A percentile compares a stretch with the other conserved stretches of the same genome.
These are phyloP conservation scores for Syzygium grande DNA, from an alignment of 345 rosid species.

Conservation along the genomic window DNA sequence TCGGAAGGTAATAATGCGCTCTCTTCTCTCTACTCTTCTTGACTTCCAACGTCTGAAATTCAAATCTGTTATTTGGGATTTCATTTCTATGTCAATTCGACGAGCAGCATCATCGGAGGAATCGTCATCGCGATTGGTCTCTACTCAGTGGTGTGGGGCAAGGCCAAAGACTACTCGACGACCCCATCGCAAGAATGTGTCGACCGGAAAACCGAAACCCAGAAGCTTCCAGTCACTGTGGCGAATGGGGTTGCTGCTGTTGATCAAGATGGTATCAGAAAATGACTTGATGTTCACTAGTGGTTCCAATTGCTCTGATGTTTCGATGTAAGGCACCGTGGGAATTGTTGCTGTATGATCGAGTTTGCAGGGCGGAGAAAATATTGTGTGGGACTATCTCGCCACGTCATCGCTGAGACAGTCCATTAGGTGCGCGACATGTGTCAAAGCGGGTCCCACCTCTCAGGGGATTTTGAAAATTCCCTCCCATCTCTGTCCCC, in stretches of 20 bases:
- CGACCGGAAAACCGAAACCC: slow-evolving; percentile 7
- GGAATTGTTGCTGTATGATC: neutral
- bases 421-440: too few species aligned
- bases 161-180: slow-evolving; percentile 39
- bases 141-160: slow-evolving; percentile 61
- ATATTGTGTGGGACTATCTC: too few species aligned
- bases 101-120: slow-evolving; percentile 57
- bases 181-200: neutral
- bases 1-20: slow-evolving; percentile 36
- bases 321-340: neutral
- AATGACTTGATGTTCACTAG: neutral
- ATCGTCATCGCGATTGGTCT: slow-evolving; percentile 48
- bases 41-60: neutral
- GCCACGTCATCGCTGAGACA: too few species aligned
- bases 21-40: neutral
- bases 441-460: too few species aligned
- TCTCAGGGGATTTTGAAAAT: too few species aligned
- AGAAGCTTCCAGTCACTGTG: slow-evolving; percentile 29
- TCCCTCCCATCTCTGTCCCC: too few species aligned
- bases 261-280: neutral
- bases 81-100: neutral
- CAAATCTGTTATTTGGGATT: neutral
- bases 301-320: neutral
- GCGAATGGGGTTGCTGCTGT: neutral
- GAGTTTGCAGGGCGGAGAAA: neutral